Evolutionary conservation across 768 basidiomycete genomes (phyloP), one percentile per base, ranked within the genome.

Genomic region (Suillus cothurnatus): DNA sequence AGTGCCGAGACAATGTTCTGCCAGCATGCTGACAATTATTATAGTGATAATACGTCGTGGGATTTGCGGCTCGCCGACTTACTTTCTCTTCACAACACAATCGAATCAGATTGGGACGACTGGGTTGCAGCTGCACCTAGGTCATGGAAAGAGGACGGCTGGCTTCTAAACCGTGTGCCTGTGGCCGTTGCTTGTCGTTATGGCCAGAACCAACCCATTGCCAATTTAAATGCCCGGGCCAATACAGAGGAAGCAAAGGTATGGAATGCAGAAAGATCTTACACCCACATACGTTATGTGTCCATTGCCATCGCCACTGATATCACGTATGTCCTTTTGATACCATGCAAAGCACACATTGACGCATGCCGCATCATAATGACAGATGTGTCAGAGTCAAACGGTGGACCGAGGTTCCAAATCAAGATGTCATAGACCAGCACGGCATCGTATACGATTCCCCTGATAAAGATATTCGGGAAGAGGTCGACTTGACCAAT

Each of bases 181-280:
- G n/a, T 36, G 0, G n/a, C 57, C 1, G 9, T 58, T 0, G 4
- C 26, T 7, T 36, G 57, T 41, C 34, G 26, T 2, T 58, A 58
- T 4, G 57, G 57, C 5, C 57, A 58, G 39, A 36, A 58, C 6
- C 57, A 58, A 19, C n/a, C 34, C 1, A 58, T 58, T 8, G 31
- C 38, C 0, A n/a, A 4, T 3, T 4, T 17, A 3, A 34, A 5
- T 0, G 11, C 6, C 21, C 5, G 34, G 0, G 8, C 32, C 15
- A 31, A 58, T 12, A 17, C 19, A 1, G 0, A 23, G 0, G 58
- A 59, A 6, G 34, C 58, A 1, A 43, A 14, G 15, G 41, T 39
- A 14, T 59, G 58, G 58, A 26, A 38, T 2, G 41, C 34, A 12
- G 58, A 59, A 19, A 36, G 58, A 15, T 7, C n/a, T 0, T 39